Conservation (phyloP, 345 rosid species). For the Sisymbrium irio region DNA sequence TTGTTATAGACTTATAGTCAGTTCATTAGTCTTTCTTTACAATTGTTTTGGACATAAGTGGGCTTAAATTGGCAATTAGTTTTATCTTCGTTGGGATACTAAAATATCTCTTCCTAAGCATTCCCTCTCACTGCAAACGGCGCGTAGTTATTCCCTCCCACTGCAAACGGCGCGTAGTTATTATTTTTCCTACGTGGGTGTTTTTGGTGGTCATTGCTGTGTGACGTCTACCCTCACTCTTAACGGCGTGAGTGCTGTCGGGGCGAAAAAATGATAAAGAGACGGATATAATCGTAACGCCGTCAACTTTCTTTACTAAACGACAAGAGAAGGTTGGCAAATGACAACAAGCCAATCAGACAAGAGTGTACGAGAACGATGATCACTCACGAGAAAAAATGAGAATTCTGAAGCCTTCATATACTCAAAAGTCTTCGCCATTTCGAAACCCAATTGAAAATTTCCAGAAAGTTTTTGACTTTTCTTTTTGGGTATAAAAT, state of each 20-base stretch:
- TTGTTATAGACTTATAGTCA: neutral
- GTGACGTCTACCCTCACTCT: neutral
- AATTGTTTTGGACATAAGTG: neutral
- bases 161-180: slow-evolving; percentile 13
- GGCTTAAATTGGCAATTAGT: neutral
- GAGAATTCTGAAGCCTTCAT: neutral
- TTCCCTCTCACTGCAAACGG: too few species aligned
- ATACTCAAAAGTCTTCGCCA: neutral
- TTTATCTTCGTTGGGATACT: neutral
- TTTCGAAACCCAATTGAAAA: neutral
- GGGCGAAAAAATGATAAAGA: neutral
- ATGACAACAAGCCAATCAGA: neutral
- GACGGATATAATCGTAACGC: slow-evolving; percentile 6
- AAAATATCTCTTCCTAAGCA: neutral
- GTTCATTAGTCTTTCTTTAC: neutral
- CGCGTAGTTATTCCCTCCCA: neutral
- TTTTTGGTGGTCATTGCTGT: neutral
- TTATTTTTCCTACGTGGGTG: neutral
- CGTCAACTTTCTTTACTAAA: neutral
- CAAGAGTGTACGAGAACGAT: neutral
- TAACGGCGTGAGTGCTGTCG: slow-evolving; percentile 7
- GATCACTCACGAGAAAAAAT: neutral
- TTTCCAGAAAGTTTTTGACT: neutral
- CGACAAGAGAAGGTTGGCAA: slow-evolving; percentile 18
- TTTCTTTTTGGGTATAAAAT: neutral